Base-by-base conservation (phyloP, 2,329 filamentous ascomycete species). In the Talaromyces albobiverticillius region DNA sequence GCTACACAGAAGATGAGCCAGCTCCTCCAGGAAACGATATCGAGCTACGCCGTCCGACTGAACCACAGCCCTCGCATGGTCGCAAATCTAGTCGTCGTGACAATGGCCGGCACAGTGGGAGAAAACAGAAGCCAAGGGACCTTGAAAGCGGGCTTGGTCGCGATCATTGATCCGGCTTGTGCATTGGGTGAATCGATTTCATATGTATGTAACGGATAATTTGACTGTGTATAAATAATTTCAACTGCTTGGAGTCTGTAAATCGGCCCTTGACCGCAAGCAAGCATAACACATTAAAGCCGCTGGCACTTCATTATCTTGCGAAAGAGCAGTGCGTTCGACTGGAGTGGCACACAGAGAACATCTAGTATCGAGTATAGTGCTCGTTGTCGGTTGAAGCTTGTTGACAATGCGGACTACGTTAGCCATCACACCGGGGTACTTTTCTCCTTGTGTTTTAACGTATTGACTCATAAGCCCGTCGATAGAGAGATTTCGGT, bases 341-440 rank as follows among this genome's bases (percentile, higher is more conserved):
- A 91, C 76, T 31, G 83, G 82, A 71, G 88, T 82, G 47, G 82
- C 82, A 69, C 90, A 95, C 8, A 93, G 68, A 31, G 80, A 79
- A 64, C 90, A 95, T 46, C 62, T 62, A 22, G 61, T 61, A 13
- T 65, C 67, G 42, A 60, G 66, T 18, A 63, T 64, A 7, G 67
- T 69, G 1, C 58, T 60, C 45, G 62, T 62, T 20, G 74, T 62
- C 0, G 76, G 67, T 43, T 85, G 77, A 38, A 97, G 79, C 72
- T 95, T 96, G 49, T 85, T 86, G n/a, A 89, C 87, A 31, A 93
- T 99, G 58, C 90, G 84, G 4, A 96, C 93, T 9, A 99, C 94
- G 68, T 99, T 99, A 29, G 92, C 88, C 61, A 99, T 92, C 53
- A 97, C 90, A 53, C 89, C 90, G 3, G 92, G 89, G 65, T 95